phyloP scores from a whole-genome alignment of 495 filamentous ascomycete genomes.

The Eremomyces bilateralis region DNA sequence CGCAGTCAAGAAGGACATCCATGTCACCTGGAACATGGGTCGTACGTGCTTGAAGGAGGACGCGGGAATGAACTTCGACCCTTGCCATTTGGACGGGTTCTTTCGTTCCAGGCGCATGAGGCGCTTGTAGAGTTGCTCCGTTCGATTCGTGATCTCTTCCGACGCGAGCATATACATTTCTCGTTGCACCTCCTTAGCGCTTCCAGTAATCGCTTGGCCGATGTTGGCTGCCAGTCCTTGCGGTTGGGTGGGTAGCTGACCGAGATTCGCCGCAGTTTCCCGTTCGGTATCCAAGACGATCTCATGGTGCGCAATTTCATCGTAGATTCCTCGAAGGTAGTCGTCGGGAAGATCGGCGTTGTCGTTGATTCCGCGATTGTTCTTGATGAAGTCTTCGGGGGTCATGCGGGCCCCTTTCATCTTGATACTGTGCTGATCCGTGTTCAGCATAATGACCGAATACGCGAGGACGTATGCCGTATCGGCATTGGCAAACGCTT shows the following conservation, averaged over 20 bases:
- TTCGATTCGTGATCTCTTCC: slow-evolving; percentile 79
- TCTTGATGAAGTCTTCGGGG: slow-evolving; percentile 93
- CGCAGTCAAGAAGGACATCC: slow-evolving; percentile 96
- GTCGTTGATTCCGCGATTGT: slow-evolving; percentile 97
- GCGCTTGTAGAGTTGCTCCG: slow-evolving; percentile 76
- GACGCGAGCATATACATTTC: slow-evolving; percentile 89
- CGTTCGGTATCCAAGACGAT: slow-evolving; percentile 88
- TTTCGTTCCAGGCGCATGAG: slow-evolving; percentile 69
- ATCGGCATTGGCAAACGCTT: slow-evolving; percentile 94
- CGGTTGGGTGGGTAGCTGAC: slow-evolving; percentile 30
- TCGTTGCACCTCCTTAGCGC: slow-evolving; percentile 74
- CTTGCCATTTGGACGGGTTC: slow-evolving; percentile 42
- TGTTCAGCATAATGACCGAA: slow-evolving; percentile 52
- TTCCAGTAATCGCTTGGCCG: slow-evolving; percentile 73
- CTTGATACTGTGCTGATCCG: slow-evolving; percentile 80
- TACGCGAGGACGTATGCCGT: slow-evolving; percentile 93
- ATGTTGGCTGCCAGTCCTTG: slow-evolving; percentile 62
- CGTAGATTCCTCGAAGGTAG: slow-evolving; percentile 72
- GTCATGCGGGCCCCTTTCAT: slow-evolving; percentile 69
- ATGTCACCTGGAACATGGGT: slow-evolving; percentile 96
- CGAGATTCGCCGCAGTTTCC: slow-evolving; percentile 58
- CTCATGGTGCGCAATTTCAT: slow-evolving; percentile 78
- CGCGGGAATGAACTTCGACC: slow-evolving; percentile 68
- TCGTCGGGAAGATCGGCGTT: slow-evolving; percentile 83
- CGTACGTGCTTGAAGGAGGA: slow-evolving; percentile 86